phyloP scores from a whole-genome alignment of 805 yeast genomes.

The Spathaspora passalidarum region DNA sequence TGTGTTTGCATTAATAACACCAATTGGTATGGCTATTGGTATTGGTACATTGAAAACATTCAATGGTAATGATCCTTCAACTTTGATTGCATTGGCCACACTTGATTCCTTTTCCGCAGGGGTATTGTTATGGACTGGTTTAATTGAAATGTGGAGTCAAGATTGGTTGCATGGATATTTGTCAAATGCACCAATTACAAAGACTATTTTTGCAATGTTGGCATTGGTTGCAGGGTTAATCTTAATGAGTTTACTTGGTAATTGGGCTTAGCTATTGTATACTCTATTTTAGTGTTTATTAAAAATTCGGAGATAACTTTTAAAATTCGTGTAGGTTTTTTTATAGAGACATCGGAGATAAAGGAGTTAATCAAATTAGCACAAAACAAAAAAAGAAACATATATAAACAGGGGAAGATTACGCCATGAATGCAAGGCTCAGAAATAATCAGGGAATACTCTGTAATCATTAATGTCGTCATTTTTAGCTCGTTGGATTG shows the following conservation, averaged over 20 bases:
- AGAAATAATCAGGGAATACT: not conserved
- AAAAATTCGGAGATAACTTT: not conserved
- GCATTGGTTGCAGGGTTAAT: constrained; percentile 21
- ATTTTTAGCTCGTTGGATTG: constrained; percentile 6
- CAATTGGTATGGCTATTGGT: constrained; percentile 32
- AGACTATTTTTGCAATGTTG: constrained; percentile 12
- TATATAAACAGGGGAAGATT: not conserved
- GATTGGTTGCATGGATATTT: constrained; percentile 26
- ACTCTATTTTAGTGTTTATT: not conserved
- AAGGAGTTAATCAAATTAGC: not conserved
- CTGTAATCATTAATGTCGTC: no score
- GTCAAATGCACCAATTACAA: constrained; percentile 13
- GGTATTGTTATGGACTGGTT: constrained; percentile 28
- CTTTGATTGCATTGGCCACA: constrained; percentile 31
- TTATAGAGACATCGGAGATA: not conserved
- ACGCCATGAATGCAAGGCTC: not conserved
- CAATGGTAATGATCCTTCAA: constrained; percentile 25
- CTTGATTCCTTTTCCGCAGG: constrained; percentile 35
- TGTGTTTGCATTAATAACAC: constrained; percentile 21
- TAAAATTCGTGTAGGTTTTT: not conserved
- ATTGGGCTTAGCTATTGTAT: constrained; percentile 22
- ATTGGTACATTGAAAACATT: constrained; percentile 23
- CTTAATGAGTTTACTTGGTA: constrained; percentile 31
- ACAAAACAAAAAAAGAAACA: no score
- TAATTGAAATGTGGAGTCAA: constrained; percentile 27